A percentile compares a stretch with the other conserved stretches of the same genome.
These are phyloP conservation scores for Eutypa lata DNA, from an alignment of 2,329 filamentous ascomycete genomes.

Conservation along the genomic window DNA sequence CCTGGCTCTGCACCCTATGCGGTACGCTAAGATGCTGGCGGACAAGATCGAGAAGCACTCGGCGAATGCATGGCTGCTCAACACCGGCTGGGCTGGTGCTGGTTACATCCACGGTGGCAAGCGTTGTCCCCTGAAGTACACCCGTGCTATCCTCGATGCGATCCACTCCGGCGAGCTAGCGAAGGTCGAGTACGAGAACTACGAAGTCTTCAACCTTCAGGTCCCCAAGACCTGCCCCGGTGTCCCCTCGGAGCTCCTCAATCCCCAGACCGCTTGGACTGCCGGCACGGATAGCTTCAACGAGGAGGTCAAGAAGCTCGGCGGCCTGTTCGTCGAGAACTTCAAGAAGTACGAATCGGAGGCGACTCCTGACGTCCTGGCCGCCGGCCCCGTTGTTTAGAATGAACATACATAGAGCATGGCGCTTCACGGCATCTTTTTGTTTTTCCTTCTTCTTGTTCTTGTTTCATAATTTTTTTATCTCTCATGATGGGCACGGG, in stretches of 20 bases:
- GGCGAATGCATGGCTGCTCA: slow-evolving; percentile 93
- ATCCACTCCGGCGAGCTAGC: slow-evolving; percentile 97
- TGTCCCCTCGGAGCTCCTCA: slow-evolving; percentile 88
- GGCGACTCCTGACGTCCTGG: slow-evolving; percentile 76
- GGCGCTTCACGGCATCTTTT: slow-evolving; percentile 10
- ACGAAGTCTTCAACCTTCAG: slow-evolving; percentile 93
- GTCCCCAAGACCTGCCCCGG: slow-evolving; percentile 90
- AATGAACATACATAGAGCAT: slow-evolving; percentile 7
- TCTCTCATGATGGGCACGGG: slow-evolving; percentile 11
- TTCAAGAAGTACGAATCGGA: slow-evolving; percentile 92
- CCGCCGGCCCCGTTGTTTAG: slow-evolving; percentile 52
- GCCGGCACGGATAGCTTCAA: slow-evolving; percentile 78
- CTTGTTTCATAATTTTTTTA: slow-evolving; percentile 6
- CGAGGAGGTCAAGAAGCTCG: slow-evolving; percentile 86
- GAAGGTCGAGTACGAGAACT: slow-evolving; percentile 88
- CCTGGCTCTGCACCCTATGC: slow-evolving; percentile 98
- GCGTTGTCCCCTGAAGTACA: slow-evolving; percentile 98
- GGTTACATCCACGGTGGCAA: slow-evolving; percentile 88
- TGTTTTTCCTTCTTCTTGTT: slow-evolving; percentile 4
- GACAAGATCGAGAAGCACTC: slow-evolving; percentile 96
- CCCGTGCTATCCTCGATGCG: slow-evolving; percentile 93
- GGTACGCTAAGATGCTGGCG: slow-evolving; percentile 96
- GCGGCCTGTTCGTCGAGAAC: slow-evolving; percentile 88
- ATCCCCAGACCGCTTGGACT: slow-evolving; percentile 92
- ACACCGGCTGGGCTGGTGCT: slow-evolving; percentile 71